A percentile compares a stretch with the other conserved stretches of the same genome.
phyloP scores from a whole-genome alignment of 495 filamentous ascomycete genomes.

The Annulohypoxylon nitens region DNA sequence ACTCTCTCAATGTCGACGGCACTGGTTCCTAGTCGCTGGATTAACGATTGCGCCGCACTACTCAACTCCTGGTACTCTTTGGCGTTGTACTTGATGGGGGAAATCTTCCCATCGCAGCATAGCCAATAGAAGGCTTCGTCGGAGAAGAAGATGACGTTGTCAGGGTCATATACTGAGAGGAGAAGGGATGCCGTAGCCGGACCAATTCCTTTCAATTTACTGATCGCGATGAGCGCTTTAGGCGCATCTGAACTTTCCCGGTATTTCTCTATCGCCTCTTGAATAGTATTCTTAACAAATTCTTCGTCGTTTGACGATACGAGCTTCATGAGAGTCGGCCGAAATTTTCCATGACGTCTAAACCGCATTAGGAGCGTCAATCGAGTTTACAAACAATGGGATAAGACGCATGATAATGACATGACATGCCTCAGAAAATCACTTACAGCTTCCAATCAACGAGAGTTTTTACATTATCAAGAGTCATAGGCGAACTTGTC shows the following conservation, averaged over 20 bases:
- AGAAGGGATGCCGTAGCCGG: slow-evolving; percentile 80
- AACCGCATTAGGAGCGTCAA: slow-evolving; percentile 20
- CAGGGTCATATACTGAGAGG: slow-evolving; percentile 70
- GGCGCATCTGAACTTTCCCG: slow-evolving; percentile 60
- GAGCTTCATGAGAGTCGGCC: slow-evolving; percentile 75
- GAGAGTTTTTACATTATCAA: slow-evolving; percentile 63
- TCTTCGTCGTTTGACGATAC: slow-evolving; percentile 69
- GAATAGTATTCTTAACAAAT: slow-evolving; percentile 59
- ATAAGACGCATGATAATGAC: slow-evolving; percentile 3
- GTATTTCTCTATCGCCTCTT: slow-evolving; percentile 63
- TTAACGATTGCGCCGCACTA: slow-evolving; percentile 58
- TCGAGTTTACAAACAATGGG: slow-evolving; percentile 17
- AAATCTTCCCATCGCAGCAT: slow-evolving; percentile 60
- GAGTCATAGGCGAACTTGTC: slow-evolving; percentile 49
- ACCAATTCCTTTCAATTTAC: slow-evolving; percentile 72
- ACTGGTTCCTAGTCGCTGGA: slow-evolving; percentile 64
- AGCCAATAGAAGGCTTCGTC: slow-evolving; percentile 82
- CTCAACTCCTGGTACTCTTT: slow-evolving; percentile 72
- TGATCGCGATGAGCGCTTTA: slow-evolving; percentile 63
- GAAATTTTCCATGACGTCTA: slow-evolving; percentile 75
- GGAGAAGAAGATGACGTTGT: slow-evolving; percentile 77
- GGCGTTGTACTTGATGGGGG: slow-evolving; percentile 71
- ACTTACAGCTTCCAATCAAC: slow-evolving; percentile 85
- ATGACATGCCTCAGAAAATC: background rate
- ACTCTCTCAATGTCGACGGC: slow-evolving; percentile 75